Evolutionary conservation across 23 red algal species (phyloP).

Genomic region (Agarophyton chilense): DNA sequence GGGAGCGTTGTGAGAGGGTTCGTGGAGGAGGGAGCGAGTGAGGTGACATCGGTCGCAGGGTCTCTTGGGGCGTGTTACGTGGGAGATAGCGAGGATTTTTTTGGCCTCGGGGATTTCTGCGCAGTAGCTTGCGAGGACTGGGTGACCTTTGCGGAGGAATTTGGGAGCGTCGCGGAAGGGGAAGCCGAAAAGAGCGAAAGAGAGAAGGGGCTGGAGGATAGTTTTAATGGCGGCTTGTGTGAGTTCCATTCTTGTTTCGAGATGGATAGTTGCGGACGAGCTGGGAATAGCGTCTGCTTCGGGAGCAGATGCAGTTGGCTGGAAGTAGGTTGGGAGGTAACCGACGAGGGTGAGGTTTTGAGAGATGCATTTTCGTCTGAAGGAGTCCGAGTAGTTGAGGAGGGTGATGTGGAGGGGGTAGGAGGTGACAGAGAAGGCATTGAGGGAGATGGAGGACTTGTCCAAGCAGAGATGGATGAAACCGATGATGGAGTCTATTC

Average conservation of each 20-base stretch:
- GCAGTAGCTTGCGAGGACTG: slow-evolving; percentile 22
- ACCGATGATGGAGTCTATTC: background rate
- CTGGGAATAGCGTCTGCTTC: too few species aligned
- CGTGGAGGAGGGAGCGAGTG: background rate
- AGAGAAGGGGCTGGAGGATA: too few species aligned
- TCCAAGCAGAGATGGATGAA: slow-evolving; percentile 1
- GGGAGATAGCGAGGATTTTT: slow-evolving; percentile 1
- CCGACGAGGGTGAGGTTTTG: too few species aligned
- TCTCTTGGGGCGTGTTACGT: background rate
- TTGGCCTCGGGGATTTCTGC: background rate
- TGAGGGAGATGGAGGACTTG: slow-evolving; percentile 22
- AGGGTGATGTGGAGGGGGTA: slow-evolving; percentile 24
- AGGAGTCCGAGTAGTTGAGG: slow-evolving; percentile 1
- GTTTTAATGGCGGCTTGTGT: too few species aligned
- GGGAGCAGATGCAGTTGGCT: too few species aligned
- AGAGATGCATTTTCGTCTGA: too few species aligned
- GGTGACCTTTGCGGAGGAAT: background rate
- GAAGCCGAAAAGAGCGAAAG: too few species aligned
- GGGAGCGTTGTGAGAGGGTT: too few species aligned
- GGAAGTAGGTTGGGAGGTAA: too few species aligned
- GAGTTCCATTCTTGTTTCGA: too few species aligned
- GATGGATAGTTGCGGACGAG: too few species aligned
- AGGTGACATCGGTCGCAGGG: slow-evolving; percentile 2
- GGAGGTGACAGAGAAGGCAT: background rate
- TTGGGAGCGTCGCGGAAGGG: too few species aligned